phyloP scores from a whole-genome alignment of 352 stramenopile genomes.

The Phytophthora multivora region DNA sequence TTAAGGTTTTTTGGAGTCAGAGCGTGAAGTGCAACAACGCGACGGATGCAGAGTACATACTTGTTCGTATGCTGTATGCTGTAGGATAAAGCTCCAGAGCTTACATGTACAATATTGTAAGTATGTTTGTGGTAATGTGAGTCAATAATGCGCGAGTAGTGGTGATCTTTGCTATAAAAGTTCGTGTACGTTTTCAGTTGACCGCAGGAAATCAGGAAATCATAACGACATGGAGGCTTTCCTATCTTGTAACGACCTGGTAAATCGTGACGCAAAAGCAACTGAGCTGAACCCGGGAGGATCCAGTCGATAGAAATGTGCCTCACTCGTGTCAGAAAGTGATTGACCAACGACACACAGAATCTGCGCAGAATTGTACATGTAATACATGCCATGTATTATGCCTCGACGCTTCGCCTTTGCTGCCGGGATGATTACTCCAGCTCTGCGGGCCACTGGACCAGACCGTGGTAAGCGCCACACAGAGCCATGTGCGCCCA shows the following conservation, averaged over 20 bases:
- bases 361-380: too few species aligned
- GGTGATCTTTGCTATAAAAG: not conserved
- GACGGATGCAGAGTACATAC: too few species aligned
- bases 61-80: too few species aligned
- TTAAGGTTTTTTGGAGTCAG: conserved; percentile 1
- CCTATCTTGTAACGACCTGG: not conserved
- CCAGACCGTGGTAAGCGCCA: conserved; percentile 2
- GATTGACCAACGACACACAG: conserved; percentile 1
- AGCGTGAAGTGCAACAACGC: not conserved
- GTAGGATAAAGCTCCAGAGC: too few species aligned
- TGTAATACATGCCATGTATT: too few species aligned
- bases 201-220: not conserved
- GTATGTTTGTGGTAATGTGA: not conserved
- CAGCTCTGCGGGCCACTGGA: not conserved
- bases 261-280: too few species aligned
- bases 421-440: conserved; percentile 10
- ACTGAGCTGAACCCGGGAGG: too few species aligned
- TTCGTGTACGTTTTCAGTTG: not conserved
- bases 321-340: not conserved
- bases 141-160: not conserved
- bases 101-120: too few species aligned
- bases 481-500: not conserved
- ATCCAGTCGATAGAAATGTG: not conserved
- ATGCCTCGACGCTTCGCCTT: not conserved
- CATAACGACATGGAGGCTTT: conserved; percentile 4